phyloP scores from a whole-genome alignment of 768 basidiomycete species.

The Trametopsis cervina region DNA sequence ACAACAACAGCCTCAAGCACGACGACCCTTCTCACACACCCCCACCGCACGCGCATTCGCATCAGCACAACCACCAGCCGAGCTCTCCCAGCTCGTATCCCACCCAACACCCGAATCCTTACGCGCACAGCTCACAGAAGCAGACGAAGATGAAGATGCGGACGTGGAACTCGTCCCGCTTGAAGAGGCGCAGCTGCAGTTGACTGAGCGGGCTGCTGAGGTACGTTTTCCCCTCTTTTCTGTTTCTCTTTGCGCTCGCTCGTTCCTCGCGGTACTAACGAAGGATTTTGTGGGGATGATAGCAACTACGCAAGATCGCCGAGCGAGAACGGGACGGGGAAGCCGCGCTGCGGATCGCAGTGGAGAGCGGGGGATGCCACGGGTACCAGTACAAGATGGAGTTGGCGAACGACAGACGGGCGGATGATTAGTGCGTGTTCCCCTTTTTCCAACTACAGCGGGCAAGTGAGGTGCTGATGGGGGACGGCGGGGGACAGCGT shows the following conservation, averaged over 20 bases:
- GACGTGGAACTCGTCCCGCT: slow-evolving; percentile 52
- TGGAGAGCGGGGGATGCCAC: slow-evolving; percentile 95
- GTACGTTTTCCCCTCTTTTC: slow-evolving; percentile 29
- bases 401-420: slow-evolving; percentile 50
- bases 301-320: slow-evolving; percentile 78
- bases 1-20: neutral
- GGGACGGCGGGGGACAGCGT: slow-evolving; percentile 35
- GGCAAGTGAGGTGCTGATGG: neutral
- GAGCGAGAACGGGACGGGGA: slow-evolving; percentile 52
- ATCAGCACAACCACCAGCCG: slow-evolving; percentile 35
- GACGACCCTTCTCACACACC: slow-evolving; percentile 7
- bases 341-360: slow-evolving; percentile 71
- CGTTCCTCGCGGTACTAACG: neutral
- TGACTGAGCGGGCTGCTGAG: slow-evolving; percentile 75
- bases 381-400: slow-evolving; percentile 96
- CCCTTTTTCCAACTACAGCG: neutral
- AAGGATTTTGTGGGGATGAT: neutral
- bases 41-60: slow-evolving; percentile 25
- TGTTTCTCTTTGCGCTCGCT: neutral
- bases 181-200: slow-evolving; percentile 44
- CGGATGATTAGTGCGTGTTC: slow-evolving; percentile 79
- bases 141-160: slow-evolving; percentile 54
- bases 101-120: slow-evolving; percentile 40
- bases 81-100: slow-evolving; percentile 33
- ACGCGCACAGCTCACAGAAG: slow-evolving; percentile 23